Percentiles rank a stretch among this genome's conserved stretches.
phyloP scores from a whole-genome alignment of 495 filamentous ascomycete genomes.

The Neurospora sp. region DNA sequence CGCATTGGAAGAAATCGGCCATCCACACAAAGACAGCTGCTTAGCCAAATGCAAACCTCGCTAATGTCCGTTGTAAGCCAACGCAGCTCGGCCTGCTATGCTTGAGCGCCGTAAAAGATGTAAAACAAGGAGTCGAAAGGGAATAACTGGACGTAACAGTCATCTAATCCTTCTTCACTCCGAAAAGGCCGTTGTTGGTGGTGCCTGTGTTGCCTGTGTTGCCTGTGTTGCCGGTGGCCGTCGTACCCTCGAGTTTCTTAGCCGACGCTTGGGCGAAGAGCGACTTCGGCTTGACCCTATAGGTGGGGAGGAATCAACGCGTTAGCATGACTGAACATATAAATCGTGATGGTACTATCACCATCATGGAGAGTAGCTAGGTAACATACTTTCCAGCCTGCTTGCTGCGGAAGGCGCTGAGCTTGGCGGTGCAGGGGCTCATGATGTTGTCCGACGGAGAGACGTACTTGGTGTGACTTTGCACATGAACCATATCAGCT shows the following conservation, averaged over 20 bases:
- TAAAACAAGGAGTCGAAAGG: not conserved
- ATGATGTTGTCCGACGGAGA: slow-evolving; percentile 90
- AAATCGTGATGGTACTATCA: not conserved
- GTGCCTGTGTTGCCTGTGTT: not conserved
- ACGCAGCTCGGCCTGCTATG: not conserved
- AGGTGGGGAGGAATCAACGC: not conserved
- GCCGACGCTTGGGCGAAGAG: slow-evolving; percentile 51
- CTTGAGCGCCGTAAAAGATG: not conserved
- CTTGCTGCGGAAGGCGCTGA: slow-evolving; percentile 75
- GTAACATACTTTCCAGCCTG: slow-evolving; percentile 55
- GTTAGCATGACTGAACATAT: slow-evolving; percentile 3
- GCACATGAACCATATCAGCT: not conserved
- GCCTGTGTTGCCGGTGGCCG: slow-evolving; percentile 11
- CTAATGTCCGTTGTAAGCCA: not conserved
- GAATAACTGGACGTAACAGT: not conserved
- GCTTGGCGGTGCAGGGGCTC: slow-evolving; percentile 87
- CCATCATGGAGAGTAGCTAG: not conserved
- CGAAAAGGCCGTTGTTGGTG: not conserved
- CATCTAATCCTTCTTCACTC: not conserved
- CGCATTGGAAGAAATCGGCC: not conserved
- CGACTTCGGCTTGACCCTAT: slow-evolving; percentile 50
- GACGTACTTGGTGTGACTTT: slow-evolving; percentile 56
- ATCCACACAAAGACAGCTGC: not conserved
- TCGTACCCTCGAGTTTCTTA: slow-evolving; percentile 40
- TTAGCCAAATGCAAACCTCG: not conserved